Percentiles rank a stretch among this genome's conserved stretches.
Conservation (phyloP, 1,284 basidiomycete genomes). For the Trametes hirsuta region DNA sequence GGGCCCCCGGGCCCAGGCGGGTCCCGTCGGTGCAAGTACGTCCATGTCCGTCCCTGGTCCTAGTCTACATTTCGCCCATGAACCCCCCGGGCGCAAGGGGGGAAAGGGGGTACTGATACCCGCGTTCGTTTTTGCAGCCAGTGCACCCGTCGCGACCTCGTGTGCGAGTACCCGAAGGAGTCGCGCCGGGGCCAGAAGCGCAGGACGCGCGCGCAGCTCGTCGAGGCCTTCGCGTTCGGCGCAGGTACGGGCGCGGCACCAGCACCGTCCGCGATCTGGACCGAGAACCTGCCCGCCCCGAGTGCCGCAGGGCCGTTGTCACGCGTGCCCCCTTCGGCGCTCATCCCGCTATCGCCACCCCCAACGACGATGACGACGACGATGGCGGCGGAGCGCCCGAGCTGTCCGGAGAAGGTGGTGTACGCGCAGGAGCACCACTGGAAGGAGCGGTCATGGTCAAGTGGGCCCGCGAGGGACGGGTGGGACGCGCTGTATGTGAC, state of each 20-base stretch:
- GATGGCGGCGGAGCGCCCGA: conserved; percentile 17
- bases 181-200: conserved; percentile 56
- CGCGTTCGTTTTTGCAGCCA: conserved; percentile 38
- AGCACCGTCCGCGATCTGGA: not conserved
- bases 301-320: too few relatives aligned
- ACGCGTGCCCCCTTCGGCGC: conserved; percentile 12
- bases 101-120: not conserved
- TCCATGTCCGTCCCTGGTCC: conserved; percentile 6
- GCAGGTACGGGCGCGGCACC: not conserved
- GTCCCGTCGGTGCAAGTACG: conserved; percentile 39
- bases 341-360: conserved; percentile 16
- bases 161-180: conserved; percentile 55
- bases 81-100: too few relatives aligned
- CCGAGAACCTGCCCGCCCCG: not conserved
- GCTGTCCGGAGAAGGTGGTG: conserved; percentile 15
- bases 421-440: conserved; percentile 1
- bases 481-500: not conserved
- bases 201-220: conserved; percentile 27
- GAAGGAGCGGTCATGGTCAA: conserved; percentile 17
- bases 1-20: conserved; percentile 37
- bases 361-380: too few relatives aligned
- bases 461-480: conserved; percentile 3
- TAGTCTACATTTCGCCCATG: not conserved
- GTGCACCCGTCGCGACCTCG: conserved; percentile 49
- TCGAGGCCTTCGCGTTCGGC: conserved; percentile 26